Evolutionary conservation across 495 filamentous ascomycete species (phyloP).

Genomic region (Schizothecium vesticola): DNA sequence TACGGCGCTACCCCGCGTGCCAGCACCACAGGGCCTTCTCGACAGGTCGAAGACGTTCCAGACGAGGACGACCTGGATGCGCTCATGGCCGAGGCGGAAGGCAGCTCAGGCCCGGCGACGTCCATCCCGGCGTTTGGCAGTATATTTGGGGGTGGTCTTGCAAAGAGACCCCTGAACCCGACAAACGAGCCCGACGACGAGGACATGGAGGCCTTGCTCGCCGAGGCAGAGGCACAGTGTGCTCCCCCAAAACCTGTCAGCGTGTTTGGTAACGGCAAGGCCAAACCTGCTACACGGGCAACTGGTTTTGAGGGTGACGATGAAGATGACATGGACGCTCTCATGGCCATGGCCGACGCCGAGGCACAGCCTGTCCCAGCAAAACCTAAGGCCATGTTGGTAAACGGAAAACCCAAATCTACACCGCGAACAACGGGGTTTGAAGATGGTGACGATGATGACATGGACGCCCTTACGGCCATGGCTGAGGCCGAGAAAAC

Average conservation of each 20-base stretch:
- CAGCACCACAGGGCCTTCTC: slow-evolving; percentile 5
- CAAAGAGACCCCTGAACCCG: neutral
- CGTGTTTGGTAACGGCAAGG: neutral
- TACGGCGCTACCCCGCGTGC: slow-evolving; percentile 37
- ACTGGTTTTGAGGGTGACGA: neutral
- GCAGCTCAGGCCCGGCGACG: slow-evolving; percentile 6
- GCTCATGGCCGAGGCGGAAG: slow-evolving; percentile 44
- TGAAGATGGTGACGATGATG: slow-evolving; percentile 23
- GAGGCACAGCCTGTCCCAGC: slow-evolving; percentile 4
- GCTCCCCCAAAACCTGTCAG: neutral
- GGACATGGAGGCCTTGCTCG: slow-evolving; percentile 50
- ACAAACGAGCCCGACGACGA: slow-evolving; percentile 38
- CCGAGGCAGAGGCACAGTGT: slow-evolving; percentile 37
- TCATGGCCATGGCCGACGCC: neutral
- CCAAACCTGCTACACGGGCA: neutral
- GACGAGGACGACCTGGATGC: slow-evolving; percentile 49
- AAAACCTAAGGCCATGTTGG: neutral
- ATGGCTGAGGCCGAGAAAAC: slow-evolving; percentile 34
- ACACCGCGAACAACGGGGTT: neutral
- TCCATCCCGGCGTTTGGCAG: slow-evolving; percentile 14
- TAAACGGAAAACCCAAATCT: neutral
- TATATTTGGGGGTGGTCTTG: slow-evolving; percentile 29
- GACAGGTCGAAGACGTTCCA: slow-evolving; percentile 25
- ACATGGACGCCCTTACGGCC: slow-evolving; percentile 45
- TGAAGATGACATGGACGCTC: neutral